A percentile compares a stretch with the other conserved stretches of the same genome.
phyloP scores from a whole-genome alignment of 192 early-diverging fungal species.

The Globomyces pollinis-pini region DNA sequence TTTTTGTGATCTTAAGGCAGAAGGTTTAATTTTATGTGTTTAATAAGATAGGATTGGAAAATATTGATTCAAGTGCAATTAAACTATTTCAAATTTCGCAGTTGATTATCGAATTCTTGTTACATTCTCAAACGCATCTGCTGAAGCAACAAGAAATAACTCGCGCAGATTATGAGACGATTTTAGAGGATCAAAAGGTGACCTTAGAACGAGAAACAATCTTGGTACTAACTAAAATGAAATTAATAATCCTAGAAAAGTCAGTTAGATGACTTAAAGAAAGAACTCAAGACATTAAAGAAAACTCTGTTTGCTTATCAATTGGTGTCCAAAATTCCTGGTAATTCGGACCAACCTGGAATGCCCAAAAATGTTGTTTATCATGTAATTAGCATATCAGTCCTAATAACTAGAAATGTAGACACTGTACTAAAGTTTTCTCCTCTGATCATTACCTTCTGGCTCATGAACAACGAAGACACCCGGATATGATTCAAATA shows the following conservation, averaged over 20 bases:
- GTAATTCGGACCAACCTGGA: neutral
- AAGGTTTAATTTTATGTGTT: constrained; percentile 24
- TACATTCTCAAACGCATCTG: constrained; percentile 38
- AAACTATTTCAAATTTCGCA: constrained; percentile 51
- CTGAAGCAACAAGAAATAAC: constrained; percentile 15
- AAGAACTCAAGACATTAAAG: constrained; percentile 35
- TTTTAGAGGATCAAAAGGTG: neutral
- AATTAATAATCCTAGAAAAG: constrained; percentile 12
- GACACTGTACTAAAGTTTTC: constrained; percentile 40
- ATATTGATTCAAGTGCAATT: constrained; percentile 45
- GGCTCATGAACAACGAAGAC: constrained; percentile 33
- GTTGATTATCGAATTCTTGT: constrained; percentile 48
- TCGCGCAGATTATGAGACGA: too few species aligned
- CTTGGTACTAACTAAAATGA: neutral
- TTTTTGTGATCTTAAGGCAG: constrained; percentile 44
- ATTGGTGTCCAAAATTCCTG: constrained; percentile 42
- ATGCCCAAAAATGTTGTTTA: neutral
- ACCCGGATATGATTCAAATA: constrained; percentile 16
- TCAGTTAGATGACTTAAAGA: constrained; percentile 25
- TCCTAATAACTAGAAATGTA: constrained; percentile 29
- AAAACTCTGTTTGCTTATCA: constrained; percentile 46
- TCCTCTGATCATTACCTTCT: constrained; percentile 24
- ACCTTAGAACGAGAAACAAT: neutral
- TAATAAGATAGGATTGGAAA: constrained; percentile 5
- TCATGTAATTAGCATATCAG: neutral